Evolutionary conservation across 306 rosid genomes (phyloP), one percentile per base, ranked within the genome.

Genomic region (Ammopiptanthus mongolicus): DNA sequence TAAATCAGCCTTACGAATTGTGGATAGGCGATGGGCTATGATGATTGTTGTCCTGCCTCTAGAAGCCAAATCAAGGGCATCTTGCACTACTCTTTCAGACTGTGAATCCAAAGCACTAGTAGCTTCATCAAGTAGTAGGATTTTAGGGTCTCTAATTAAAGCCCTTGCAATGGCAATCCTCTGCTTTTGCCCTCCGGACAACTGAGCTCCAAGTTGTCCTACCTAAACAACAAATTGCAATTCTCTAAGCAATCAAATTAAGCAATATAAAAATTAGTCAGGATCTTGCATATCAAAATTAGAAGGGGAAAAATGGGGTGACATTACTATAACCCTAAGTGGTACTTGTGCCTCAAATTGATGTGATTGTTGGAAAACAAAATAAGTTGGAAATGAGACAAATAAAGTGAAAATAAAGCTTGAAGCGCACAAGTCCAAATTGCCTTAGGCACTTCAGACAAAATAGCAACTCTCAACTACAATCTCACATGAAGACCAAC

Each of bases 101-200:
- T 81, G 86, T 75, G 93, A 85, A 86, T 93, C 98, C 76, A 91
- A 82, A 66, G 97, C 97, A 82, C 96, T 93, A 1, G 97, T 93
- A 18, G 97, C 98, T 88, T 93, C 98, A 84, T 91, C 98, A 15
- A 93, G 90, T 17, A 93, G 79, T 8, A 93, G 84, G 58, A 91
- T 89, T 85, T 79, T 89, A 1, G 96, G 96, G 61, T 93, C 86
- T 75, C 97, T 71, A 74, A 93, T 68, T 29, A 88, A 42, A 17
- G 97, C 96, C 65, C 96, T 93, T 63, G 98, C 98, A 60, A 93
- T 91, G 19, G 93, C 92, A 79, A 93, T 88, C 81, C 98, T 89
- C 72, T 93, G 98, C 81, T 89, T 93, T 81, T 93, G 92, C 42
- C 98, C 90, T 81, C 97, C 96, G 19, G 96, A 91, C 39, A 93